phyloP scores from a whole-genome alignment of 768 basidiomycete genomes.

The Hypholoma fasciculare region DNA sequence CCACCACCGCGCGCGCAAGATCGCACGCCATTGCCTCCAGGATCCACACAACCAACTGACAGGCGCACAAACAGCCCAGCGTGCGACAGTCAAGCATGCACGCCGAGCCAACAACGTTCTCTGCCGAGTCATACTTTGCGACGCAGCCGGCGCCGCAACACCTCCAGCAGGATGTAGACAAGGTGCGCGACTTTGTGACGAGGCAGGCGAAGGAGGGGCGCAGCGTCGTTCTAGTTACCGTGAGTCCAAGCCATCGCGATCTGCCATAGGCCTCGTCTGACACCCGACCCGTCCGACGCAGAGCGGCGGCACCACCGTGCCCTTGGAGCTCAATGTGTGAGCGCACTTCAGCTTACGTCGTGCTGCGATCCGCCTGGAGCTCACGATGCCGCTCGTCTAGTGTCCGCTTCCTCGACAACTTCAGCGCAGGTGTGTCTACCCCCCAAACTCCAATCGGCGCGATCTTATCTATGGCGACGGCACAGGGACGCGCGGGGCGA shows the following conservation, averaged over 20 bases:
- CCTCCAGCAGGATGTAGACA: conserved; percentile 66
- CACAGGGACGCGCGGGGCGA: conserved; percentile 95
- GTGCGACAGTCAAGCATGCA: conserved; percentile 20
- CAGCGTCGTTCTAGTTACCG: conserved; percentile 92
- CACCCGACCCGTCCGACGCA: conserved; percentile 30
- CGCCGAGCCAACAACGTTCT: conserved; percentile 55
- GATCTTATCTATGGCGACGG: conserved; percentile 2
- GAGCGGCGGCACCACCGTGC: conserved; percentile 99
- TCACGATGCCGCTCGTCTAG: conserved; percentile 44
- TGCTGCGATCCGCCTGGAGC: conserved; percentile 22
- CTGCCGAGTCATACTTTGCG: conserved; percentile 87
- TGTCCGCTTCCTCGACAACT: conserved; percentile 98
- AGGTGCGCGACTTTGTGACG: conserved; percentile 68
- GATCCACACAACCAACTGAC: not conserved
- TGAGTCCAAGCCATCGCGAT: conserved; percentile 36
- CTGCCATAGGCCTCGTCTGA: not conserved
- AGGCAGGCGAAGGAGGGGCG: conserved; percentile 63
- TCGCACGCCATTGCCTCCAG: not conserved
- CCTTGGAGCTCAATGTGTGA: conserved; percentile 98
- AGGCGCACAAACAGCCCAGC: not conserved
- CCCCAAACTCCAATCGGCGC: not conserved
- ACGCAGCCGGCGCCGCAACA: conserved; percentile 79
- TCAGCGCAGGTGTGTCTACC: conserved; percentile 81
- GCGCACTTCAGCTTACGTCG: conserved; percentile 33
- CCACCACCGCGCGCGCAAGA: not conserved